phyloP scores from a whole-genome alignment of 441 rosid genomes.

The Rhodomyrtus psidioides region DNA sequence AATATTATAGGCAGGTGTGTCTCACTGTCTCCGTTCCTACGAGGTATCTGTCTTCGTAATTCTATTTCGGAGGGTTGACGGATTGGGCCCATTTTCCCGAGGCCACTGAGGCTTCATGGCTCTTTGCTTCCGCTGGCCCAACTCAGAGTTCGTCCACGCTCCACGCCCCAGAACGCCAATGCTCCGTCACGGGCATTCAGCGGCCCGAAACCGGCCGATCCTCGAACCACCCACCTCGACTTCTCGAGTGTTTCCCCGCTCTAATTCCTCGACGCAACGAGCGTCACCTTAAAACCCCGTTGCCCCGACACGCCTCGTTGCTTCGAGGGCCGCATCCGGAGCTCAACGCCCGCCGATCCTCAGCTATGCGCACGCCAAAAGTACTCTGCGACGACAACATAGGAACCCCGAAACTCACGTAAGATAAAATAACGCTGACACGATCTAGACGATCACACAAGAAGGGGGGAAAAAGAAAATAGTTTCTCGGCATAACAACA shows the following conservation, averaged over 20 bases:
- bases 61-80: neutral
- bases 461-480: too few relatives aligned
- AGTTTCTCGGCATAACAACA: neutral
- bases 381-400: neutral
- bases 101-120: neutral
- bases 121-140: neutral
- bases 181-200: neutral
- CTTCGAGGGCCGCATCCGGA: neutral
- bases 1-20: neutral
- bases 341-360: neutral
- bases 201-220: neutral
- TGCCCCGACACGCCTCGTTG: neutral
- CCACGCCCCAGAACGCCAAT: neutral
- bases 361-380: neutral
- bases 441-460: neutral
- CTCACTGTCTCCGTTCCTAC: neutral
- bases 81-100: neutral
- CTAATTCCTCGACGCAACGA: neutral
- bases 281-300: neutral
- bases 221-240: neutral
- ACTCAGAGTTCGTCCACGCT: neutral
- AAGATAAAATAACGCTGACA: neutral
- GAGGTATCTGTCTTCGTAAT: fast-evolving
- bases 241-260: neutral
- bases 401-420: neutral